A percentile compares a stretch with the other conserved stretches of the same genome.
phyloP scores from a whole-genome alignment of 2,329 filamentous ascomycete species.

The Fusarium brevicatenulatum region DNA sequence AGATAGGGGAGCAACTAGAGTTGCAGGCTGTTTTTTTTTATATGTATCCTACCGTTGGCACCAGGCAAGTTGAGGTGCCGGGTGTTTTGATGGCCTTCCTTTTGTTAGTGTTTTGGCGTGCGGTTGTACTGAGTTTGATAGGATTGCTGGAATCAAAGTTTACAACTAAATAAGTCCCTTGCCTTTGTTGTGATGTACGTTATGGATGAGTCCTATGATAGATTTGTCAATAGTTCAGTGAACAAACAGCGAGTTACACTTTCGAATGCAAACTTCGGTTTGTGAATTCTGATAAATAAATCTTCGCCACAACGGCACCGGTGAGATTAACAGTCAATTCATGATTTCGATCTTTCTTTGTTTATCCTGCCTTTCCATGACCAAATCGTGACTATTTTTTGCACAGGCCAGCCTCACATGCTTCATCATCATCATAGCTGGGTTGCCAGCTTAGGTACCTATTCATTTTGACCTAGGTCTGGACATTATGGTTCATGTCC shows the following conservation, averaged over 20 bases:
- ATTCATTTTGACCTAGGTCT: conserved; percentile 5
- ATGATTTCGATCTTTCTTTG: background rate
- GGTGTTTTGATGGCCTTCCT: conserved; percentile 37
- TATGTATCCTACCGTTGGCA: conserved; percentile 37
- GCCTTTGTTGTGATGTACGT: background rate
- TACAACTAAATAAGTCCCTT: conserved; percentile 20
- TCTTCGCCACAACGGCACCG: background rate
- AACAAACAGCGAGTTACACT: background rate
- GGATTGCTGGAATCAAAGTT: conserved; percentile 42
- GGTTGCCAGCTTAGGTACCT: conserved; percentile 9
- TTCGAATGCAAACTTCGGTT: background rate
- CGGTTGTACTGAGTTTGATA: conserved; percentile 42
- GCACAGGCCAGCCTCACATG: background rate
- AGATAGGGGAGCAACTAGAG: conserved; percentile 32
- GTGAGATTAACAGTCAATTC: background rate
- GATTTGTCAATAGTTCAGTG: background rate
- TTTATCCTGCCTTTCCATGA: background rate
- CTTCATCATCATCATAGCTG: conserved; percentile 20
- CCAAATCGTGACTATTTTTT: background rate
- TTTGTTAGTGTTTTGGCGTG: conserved; percentile 44
- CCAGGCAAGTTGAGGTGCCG: conserved; percentile 26
- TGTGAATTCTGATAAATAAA: background rate
- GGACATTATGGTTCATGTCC: conserved; percentile 1
- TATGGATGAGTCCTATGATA: background rate
- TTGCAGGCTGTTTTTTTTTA: conserved; percentile 36